Evolutionary conservation across 2,329 filamentous ascomycete species (phyloP).

Genomic region (Raffaelea deltoideospora): DNA sequence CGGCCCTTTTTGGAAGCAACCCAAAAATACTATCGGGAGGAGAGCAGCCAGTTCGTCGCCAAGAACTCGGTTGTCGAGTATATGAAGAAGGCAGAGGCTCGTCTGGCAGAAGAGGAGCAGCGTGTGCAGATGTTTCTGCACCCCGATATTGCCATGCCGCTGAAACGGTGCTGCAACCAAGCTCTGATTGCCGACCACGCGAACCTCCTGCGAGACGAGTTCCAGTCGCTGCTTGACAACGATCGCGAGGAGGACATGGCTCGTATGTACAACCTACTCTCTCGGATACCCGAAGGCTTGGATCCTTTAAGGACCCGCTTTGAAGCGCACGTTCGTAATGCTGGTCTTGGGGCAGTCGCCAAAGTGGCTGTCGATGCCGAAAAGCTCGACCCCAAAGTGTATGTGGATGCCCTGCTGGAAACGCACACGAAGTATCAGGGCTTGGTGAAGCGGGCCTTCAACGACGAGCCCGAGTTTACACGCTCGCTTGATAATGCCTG

Average conservation of each 20-base stretch:
- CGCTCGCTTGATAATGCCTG: constrained; percentile 93
- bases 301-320: constrained; percentile 79
- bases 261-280: constrained; percentile 86
- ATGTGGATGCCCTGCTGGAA: constrained; percentile 87
- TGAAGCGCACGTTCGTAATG: constrained; percentile 83
- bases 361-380: constrained; percentile 84
- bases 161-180: constrained; percentile 79
- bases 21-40: constrained; percentile 70
- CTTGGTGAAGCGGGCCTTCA: constrained; percentile 83
- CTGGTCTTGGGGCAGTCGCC: constrained; percentile 73
- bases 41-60: constrained; percentile 86
- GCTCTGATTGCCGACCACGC: constrained; percentile 85
- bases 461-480: constrained; percentile 92
- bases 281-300: constrained; percentile 77
- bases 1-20: constrained; percentile 81
- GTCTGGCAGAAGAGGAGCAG: constrained; percentile 84
- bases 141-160: constrained; percentile 66
- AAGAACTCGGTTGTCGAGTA: constrained; percentile 98
- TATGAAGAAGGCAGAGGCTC: constrained; percentile 96
- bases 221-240: constrained; percentile 84
- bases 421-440: constrained; percentile 88
- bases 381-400: constrained; percentile 86
- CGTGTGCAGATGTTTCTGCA: constrained; percentile 86
- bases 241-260: constrained; percentile 92
- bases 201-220: constrained; percentile 77